phyloP scores from a whole-genome alignment of 1,139 yeast genomes.

The Blastobotrys indianensis region DNA sequence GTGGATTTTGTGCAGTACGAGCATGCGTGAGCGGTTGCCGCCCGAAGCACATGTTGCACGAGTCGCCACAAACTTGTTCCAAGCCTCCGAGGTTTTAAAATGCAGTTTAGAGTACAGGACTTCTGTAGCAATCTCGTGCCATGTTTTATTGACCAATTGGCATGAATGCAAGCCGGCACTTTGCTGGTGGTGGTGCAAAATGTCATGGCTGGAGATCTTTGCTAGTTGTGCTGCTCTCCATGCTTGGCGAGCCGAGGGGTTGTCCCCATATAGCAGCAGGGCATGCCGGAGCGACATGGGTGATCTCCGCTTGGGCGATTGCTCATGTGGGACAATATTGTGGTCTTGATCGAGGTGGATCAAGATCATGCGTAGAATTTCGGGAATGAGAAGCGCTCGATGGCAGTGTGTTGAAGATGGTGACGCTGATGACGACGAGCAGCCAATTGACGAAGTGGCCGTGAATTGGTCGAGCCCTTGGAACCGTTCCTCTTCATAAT shows the following conservation, averaged over 20 bases:
- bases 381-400: slow-evolving; percentile 67
- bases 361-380: slow-evolving; percentile 59
- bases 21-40: slow-evolving; percentile 33
- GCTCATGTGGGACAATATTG: slow-evolving; percentile 52
- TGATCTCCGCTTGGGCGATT: slow-evolving; percentile 52
- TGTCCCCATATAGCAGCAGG: slow-evolving; percentile 50
- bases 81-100: slow-evolving; percentile 47
- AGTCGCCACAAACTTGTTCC: slow-evolving; percentile 40
- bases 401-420: slow-evolving; percentile 26
- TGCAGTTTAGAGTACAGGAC: slow-evolving; percentile 51
- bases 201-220: too few species aligned
- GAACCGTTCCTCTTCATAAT: neutral
- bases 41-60: slow-evolving; percentile 9
- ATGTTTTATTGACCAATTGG: slow-evolving; percentile 59
- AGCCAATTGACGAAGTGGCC: too few species aligned
- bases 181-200: neutral
- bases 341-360: slow-evolving; percentile 48
- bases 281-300: slow-evolving; percentile 67
- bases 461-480: neutral
- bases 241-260: slow-evolving; percentile 44
- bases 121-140: slow-evolving; percentile 53
- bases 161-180: slow-evolving; percentile 48
- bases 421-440: too few species aligned
- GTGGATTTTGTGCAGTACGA: slow-evolving; percentile 48
- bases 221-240: slow-evolving; percentile 38